Evolutionary conservation across 1,284 basidiomycete species (phyloP).

Genomic region (Sanghuangporus baumii): DNA sequence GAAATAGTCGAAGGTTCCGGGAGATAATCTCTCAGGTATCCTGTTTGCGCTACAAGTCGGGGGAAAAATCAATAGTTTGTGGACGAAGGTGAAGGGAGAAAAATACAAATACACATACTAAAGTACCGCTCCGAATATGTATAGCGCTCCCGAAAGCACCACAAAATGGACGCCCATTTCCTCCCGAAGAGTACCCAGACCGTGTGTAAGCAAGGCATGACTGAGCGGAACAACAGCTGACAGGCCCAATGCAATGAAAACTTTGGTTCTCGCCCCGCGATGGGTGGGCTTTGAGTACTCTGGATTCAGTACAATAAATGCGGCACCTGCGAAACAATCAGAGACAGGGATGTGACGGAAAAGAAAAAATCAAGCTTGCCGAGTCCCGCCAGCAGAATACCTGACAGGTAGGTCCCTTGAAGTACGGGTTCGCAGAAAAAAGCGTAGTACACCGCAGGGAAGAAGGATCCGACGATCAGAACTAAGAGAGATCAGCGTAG

Average conservation of each 20-base stretch:
- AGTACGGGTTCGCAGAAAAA: conserved; percentile 60
- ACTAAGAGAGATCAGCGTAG: conserved; percentile 25
- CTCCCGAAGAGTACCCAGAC: conserved; percentile 44
- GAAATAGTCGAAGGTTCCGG: conserved; percentile 79
- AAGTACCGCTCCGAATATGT: conserved; percentile 72
- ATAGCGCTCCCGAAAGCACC: conserved; percentile 59
- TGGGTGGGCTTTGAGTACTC: conserved; percentile 74
- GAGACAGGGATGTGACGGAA: background rate
- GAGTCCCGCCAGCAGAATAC: conserved; percentile 52
- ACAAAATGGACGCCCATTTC: conserved; percentile 72
- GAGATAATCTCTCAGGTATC: conserved; percentile 73
- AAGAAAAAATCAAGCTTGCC: conserved; percentile 39
- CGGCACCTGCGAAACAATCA: conserved; percentile 42
- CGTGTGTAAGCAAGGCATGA: conserved; percentile 61
- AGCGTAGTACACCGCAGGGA: conserved; percentile 68
- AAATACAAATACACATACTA: conserved; percentile 53
- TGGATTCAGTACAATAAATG: conserved; percentile 76
- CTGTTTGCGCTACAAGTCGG: conserved; percentile 59
- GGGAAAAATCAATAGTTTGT: conserved; percentile 25
- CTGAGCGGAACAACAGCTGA: conserved; percentile 67
- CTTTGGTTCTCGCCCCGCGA: conserved; percentile 70
- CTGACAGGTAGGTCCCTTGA: conserved; percentile 47
- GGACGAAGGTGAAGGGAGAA: conserved; percentile 14
- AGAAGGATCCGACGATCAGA: conserved; percentile 78
- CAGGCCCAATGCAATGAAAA: conserved; percentile 79